Conservation (phyloP, 2,329 filamentous ascomycete genomes). For the Xylaria sp. region DNA sequence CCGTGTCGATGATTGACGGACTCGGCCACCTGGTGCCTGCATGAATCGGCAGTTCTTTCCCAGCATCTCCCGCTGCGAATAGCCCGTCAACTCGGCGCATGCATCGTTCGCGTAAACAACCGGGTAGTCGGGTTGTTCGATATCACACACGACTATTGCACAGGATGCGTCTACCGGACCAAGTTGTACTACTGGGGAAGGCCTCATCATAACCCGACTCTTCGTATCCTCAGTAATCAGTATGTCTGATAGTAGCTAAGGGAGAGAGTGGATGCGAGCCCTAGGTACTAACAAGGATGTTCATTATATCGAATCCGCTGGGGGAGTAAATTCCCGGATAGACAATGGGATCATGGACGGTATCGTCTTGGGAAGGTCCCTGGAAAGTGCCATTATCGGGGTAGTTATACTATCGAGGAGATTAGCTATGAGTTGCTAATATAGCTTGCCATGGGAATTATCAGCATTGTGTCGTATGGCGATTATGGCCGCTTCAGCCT, state of each 20-base stretch:
- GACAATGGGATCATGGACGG: slow-evolving; percentile 59
- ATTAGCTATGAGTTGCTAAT: slow-evolving; percentile 13
- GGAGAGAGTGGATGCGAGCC: background rate
- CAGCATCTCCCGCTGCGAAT: slow-evolving; percentile 76
- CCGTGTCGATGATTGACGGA: slow-evolving; percentile 67
- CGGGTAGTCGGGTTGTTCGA: slow-evolving; percentile 76
- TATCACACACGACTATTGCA: slow-evolving; percentile 84
- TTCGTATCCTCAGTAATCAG: slow-evolving; percentile 40
- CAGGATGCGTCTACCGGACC: slow-evolving; percentile 87
- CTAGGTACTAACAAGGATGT: slow-evolving; percentile 60
- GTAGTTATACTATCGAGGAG: slow-evolving; percentile 28
- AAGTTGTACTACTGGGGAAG: slow-evolving; percentile 80
- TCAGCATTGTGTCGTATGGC: background rate
- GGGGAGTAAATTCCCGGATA: slow-evolving; percentile 67
- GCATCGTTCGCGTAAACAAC: slow-evolving; percentile 88
- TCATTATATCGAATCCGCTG: slow-evolving; percentile 67
- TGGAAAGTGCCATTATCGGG: slow-evolving; percentile 8
- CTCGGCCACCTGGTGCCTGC: slow-evolving; percentile 77
- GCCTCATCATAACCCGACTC: slow-evolving; percentile 73
- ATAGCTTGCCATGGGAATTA: background rate
- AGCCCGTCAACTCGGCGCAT: slow-evolving; percentile 83
- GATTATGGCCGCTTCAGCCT: background rate
- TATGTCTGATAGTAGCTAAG: background rate
- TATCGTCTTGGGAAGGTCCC: slow-evolving; percentile 8
- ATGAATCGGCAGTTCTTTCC: slow-evolving; percentile 88